Evolutionary conservation across 2,329 filamentous ascomycete genomes (phyloP), one percentile per base, ranked within the genome.

Genomic region (Dactylellina parvicollis): DNA sequence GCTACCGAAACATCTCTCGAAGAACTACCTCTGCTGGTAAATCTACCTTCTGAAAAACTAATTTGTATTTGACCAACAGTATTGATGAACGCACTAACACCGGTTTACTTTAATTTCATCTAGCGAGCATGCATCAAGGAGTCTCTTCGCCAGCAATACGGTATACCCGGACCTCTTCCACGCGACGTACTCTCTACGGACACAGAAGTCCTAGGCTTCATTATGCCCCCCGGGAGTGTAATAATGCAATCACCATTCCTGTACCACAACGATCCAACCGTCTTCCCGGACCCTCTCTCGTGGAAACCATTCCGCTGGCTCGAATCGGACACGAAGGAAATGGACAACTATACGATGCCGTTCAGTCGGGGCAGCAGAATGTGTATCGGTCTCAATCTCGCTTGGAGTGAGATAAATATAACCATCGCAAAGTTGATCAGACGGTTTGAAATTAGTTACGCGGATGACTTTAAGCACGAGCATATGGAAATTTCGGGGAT

Each of bases 371-470:
- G 67, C 1, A 14, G 50, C 1, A 59, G 67, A 14, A 36, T 59
- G 8, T 72, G 67, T n/a, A 52, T 65, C 18, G 67, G 67, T 10
- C 14, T 65, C n/a, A 65, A 72, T 47, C 50, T 72, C n/a, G 67
- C 59, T 18, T 72, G 50, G 50, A 59, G 40, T 7, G 67, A 72
- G 14, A 9, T 65, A n/a, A 60, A 54, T 0, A 5, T 65, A 16
- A 36, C 46, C 10, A 26, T 72, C 16, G 67, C 59, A 36, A 59
- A 20, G 16, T 22, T 72, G 12, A 30, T 65, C 1, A 44, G 67
- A 52, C 44, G 59, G 38, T 72, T 56, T 44, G 59, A 72, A 32
- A 24, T 72, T 1, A 16, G 20, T 1, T 60, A 30, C 34, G 24
- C 50, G 14, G 36, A 65, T 1, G 57, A 62, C 16, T 71, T 71